phyloP scores from a whole-genome alignment of 176 grass and related monocot species.

The Pontederia crassipes region DNA sequence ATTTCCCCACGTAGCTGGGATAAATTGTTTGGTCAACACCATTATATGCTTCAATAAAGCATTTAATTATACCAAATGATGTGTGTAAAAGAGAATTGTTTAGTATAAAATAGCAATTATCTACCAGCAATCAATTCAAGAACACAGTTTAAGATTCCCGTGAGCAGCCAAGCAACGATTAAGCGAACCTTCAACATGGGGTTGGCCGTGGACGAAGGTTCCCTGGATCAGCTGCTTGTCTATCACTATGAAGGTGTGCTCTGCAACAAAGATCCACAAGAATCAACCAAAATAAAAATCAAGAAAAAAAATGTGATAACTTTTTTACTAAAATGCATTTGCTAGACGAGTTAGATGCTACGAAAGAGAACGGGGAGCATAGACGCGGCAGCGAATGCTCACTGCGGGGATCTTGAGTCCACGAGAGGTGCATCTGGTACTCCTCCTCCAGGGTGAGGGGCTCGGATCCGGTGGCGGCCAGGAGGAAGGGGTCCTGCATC shows the following conservation, averaged over 20 bases:
- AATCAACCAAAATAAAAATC: constrained; percentile 12
- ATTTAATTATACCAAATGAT: too few species aligned
- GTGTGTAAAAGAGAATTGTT: too few species aligned
- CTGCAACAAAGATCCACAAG: constrained; percentile 15
- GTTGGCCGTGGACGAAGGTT: constrained; percentile 32
- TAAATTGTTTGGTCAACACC: too few species aligned
- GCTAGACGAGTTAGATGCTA: not conserved
- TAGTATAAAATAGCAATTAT: too few species aligned
- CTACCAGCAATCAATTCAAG: too few species aligned
- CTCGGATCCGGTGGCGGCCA: constrained; percentile 76
- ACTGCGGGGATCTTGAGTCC: constrained; percentile 51
- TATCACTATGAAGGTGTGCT: constrained; percentile 77
- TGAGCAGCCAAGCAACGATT: too few species aligned
- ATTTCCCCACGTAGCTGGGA: too few species aligned
- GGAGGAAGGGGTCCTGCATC: constrained; percentile 75
- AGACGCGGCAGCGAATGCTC: constrained; percentile 7
- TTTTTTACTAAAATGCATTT: constrained; percentile 2
- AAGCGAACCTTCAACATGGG: constrained; percentile 57
- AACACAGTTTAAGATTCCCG: too few species aligned
- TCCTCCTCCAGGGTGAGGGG: constrained; percentile 62
- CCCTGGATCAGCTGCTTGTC: constrained; percentile 57
- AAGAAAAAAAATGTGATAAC: constrained; percentile 2
- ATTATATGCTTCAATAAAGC: too few species aligned
- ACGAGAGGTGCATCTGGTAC: constrained; percentile 70
- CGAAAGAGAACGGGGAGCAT: not conserved